Evolutionary conservation across 495 filamentous ascomycete genomes (phyloP).

Genomic region (Trichodelitschia bisporula): DNA sequence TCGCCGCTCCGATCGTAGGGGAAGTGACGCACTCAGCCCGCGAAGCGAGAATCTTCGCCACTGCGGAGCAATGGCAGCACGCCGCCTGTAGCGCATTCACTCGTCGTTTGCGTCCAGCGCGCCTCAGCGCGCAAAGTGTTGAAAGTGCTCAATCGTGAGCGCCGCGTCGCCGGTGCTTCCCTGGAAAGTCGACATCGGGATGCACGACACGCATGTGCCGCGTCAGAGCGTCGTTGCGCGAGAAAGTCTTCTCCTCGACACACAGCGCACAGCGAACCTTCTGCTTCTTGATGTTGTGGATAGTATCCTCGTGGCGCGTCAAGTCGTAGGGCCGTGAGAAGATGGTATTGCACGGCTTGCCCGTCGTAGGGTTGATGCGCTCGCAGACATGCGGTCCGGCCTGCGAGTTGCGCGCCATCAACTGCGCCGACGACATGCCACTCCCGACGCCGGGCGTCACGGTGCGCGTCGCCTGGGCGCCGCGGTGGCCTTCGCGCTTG

Average conservation of each 20-base stretch:
- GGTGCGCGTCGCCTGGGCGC: conserved; percentile 15
- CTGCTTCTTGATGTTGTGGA: conserved; percentile 81
- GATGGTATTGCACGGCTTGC: conserved; percentile 84
- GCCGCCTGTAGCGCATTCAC: no score
- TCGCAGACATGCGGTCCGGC: conserved; percentile 77
- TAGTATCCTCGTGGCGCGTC: conserved; percentile 90
- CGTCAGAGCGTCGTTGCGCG: conserved; percentile 74
- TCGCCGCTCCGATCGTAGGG: no score
- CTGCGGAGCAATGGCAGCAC: no score
- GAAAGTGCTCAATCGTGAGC: conserved; percentile 3
- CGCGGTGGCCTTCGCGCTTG: conserved; percentile 76
- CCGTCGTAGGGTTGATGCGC: conserved; percentile 82
- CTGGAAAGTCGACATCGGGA: conserved; percentile 58
- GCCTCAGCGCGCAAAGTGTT: no score
- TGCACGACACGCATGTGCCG: conserved; percentile 82
- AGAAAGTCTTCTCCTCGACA: conserved; percentile 95
- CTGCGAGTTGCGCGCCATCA: conserved; percentile 43
- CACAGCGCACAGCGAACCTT: conserved; percentile 90
- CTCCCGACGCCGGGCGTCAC: conserved; percentile 6
- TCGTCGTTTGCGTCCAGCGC: no score
- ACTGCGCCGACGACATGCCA: conserved; percentile 25
- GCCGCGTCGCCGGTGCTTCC: conserved; percentile 23
- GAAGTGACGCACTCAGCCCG: no score
- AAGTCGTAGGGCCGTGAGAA: conserved; percentile 98
- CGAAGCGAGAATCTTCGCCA: no score